Conservation (phyloP, 2,329 filamentous ascomycete species). For the Phaeosphaeriaceae sp. region DNA sequence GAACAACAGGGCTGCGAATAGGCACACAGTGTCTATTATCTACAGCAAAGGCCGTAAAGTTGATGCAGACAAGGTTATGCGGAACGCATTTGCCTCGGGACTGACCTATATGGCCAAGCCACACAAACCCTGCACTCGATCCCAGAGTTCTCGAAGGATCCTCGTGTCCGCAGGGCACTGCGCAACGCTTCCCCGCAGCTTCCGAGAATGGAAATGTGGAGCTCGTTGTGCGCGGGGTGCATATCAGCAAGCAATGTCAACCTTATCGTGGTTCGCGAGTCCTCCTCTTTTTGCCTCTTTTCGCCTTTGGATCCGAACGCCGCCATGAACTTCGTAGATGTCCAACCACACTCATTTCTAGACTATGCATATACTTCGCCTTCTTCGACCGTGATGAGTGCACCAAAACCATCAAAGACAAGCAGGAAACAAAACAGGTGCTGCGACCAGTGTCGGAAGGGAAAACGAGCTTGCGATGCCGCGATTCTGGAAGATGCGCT, state of each 20-base stretch:
- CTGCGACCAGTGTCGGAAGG: slow-evolving; percentile 56
- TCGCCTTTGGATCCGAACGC: slow-evolving; percentile 31
- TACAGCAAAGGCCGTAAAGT: not conserved
- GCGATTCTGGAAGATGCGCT: slow-evolving; percentile 44
- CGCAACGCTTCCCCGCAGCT: slow-evolving; percentile 38
- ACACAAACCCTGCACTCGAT: not conserved
- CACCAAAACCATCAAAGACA: slow-evolving; percentile 39
- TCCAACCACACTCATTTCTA: slow-evolving; percentile 45
- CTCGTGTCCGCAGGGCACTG: not conserved
- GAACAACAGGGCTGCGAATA: too few relatives aligned
- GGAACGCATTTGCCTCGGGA: not conserved
- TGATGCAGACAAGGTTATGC: not conserved
- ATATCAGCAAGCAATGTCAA: slow-evolving; percentile 30
- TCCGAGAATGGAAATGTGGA: slow-evolving; percentile 23
- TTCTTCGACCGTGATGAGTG: slow-evolving; percentile 25
- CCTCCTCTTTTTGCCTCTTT: slow-evolving; percentile 37
- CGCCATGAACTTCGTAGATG: slow-evolving; percentile 47
- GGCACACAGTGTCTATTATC: too few relatives aligned
- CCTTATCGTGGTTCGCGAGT: slow-evolving; percentile 14
- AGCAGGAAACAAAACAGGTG: slow-evolving; percentile 53
- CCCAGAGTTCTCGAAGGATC: not conserved
- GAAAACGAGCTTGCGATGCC: slow-evolving; percentile 55
- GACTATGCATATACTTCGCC: slow-evolving; percentile 48
- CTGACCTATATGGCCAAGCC: not conserved
- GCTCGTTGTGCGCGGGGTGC: slow-evolving; percentile 34